Conservation (phyloP, 106 monocot genomes). For the Acorus gramineus region DNA sequence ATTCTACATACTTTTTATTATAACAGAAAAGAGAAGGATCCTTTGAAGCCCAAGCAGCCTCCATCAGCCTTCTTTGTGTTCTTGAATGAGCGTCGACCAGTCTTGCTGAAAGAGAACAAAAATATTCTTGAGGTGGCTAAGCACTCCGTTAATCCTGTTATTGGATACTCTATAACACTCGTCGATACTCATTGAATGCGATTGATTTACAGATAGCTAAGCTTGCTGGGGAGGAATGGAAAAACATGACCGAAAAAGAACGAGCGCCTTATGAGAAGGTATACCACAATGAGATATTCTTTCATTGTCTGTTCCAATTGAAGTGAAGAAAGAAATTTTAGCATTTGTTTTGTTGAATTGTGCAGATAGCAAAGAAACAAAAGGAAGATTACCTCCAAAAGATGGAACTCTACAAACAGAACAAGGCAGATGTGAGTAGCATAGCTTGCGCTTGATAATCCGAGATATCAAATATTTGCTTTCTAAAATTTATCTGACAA, state of each 20-base stretch:
- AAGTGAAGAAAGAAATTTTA: neutral
- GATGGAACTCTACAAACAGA: conserved; percentile 64
- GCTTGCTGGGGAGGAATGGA: conserved; percentile 94
- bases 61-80: conserved; percentile 74
- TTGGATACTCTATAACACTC: too few relatives aligned
- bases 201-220: conserved; percentile 49
- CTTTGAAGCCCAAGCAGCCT: conserved; percentile 72
- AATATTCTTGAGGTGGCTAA: conserved; percentile 51
- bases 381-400: conserved; percentile 48
- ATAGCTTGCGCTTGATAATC: too few relatives aligned
- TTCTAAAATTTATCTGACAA: too few relatives aligned
- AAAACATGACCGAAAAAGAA: conserved; percentile 49
- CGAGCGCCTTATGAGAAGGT: conserved; percentile 67
- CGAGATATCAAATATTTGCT: too few relatives aligned
- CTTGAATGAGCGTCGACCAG: conserved; percentile 40
- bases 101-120: conserved; percentile 41
- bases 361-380: conserved; percentile 48
- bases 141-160: too few relatives aligned
- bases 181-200: neutral
- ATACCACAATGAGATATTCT: neutral
- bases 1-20: neutral
- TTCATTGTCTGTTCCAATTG: neutral
- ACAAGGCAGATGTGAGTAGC: conserved; percentile 42
- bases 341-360: neutral
- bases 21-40: conserved; percentile 81